phyloP scores from a whole-genome alignment of 148 eudicot species.

The Rhododendron simsii region DNA sequence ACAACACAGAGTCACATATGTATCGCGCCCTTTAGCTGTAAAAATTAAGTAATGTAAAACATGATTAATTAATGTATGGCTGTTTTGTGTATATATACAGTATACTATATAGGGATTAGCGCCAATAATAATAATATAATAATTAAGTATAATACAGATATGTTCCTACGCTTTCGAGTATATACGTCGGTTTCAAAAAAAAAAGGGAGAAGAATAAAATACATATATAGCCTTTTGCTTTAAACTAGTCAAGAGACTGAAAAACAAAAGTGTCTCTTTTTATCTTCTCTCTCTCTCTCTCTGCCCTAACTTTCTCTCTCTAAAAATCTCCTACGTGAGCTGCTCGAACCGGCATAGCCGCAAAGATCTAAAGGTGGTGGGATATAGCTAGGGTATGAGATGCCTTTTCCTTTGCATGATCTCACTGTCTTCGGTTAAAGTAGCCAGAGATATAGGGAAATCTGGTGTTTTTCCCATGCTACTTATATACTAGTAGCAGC shows the following conservation, averaged over 20 bases:
- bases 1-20: not conserved
- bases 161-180: conserved; percentile 1
- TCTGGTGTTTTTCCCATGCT: conserved; percentile 32
- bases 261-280: conserved; percentile 7
- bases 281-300: not conserved
- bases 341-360: conserved; percentile 18
- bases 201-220: not conserved
- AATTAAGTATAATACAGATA: not conserved
- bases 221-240: conserved; percentile 24
- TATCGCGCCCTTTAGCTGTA: too few relatives aligned
- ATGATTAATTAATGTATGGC: not conserved
- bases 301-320: conserved; percentile 8
- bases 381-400: conserved; percentile 9
- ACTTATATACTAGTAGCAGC: conserved; percentile 31
- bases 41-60: too few relatives aligned
- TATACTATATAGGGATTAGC: too few relatives aligned
- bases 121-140: not conserved
- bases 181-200: not conserved
- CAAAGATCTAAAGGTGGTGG: conserved; percentile 21
- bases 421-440: conserved; percentile 51
- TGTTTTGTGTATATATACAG: not conserved
- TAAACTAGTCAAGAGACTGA: conserved; percentile 13
- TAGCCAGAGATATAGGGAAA: conserved; percentile 16
- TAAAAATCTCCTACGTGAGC: conserved; percentile 12
- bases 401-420: conserved; percentile 41